These are phyloP conservation scores for Colletotrichum caudatum DNA, from an alignment of 2,329 filamentous ascomycete genomes.

Conservation along the genomic window DNA sequence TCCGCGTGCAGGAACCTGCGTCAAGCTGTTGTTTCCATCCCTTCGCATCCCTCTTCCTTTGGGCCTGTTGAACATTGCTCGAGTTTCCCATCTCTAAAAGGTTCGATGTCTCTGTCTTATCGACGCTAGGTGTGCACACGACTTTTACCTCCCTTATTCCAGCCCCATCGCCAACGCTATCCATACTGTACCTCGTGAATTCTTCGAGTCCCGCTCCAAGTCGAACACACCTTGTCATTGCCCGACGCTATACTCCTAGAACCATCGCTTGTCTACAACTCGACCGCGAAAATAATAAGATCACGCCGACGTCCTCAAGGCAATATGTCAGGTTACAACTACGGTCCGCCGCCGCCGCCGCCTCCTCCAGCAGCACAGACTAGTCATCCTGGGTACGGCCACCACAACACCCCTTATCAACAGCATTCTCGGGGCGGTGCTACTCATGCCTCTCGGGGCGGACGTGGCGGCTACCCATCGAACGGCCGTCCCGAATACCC, in stretches of 20 bases:
- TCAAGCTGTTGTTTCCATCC: conserved; percentile 23
- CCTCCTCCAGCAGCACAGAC: conserved; percentile 53
- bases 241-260: not conserved
- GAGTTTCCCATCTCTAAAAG: not conserved
- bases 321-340: conserved; percentile 64
- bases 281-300: conserved; percentile 9
- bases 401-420: conserved; percentile 54
- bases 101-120: not conserved
- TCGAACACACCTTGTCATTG: not conserved
- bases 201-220: not conserved
- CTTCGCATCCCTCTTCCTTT: conserved; percentile 7
- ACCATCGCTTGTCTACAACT: not conserved
- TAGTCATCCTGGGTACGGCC: conserved; percentile 54
- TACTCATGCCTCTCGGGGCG: conserved; percentile 50
- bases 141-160: not conserved
- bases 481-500: conserved; percentile 58
- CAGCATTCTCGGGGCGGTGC: conserved; percentile 53
- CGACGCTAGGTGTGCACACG: not conserved
- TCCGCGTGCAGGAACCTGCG: conserved; percentile 33
- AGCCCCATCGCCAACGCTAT: not conserved
- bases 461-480: conserved; percentile 56
- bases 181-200: conserved; percentile 2
- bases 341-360: conserved; percentile 66
- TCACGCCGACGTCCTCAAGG: conserved; percentile 9
- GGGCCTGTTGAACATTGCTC: conserved; percentile 2